Evolutionary conservation across 2,329 filamentous ascomycete species (phyloP).

Genomic region (Hirsutella rhossiliensis): DNA sequence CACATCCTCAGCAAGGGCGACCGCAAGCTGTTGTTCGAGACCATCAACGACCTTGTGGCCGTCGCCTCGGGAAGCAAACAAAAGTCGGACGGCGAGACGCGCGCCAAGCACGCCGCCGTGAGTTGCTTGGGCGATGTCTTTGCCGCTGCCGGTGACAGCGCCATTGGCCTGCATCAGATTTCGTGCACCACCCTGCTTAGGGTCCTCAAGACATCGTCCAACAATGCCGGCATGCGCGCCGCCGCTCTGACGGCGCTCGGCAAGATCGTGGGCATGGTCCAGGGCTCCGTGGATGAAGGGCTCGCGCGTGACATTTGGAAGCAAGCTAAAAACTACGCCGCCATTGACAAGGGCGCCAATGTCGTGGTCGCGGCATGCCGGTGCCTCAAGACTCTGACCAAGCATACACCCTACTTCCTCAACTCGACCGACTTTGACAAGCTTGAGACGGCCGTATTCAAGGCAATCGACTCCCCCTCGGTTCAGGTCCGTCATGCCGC

Average conservation of each 20-base stretch:
- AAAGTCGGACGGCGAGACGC: conserved; percentile 62
- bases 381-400: conserved; percentile 63
- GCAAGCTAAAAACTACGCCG: conserved; percentile 64
- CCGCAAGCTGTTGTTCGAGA: conserved; percentile 85
- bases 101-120: conserved; percentile 76
- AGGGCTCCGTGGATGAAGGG: conserved; percentile 67
- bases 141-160: conserved; percentile 85
- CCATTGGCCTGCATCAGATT: conserved; percentile 68
- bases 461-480: conserved; percentile 69
- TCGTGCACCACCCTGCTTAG: conserved; percentile 63
- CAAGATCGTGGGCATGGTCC: conserved; percentile 66
- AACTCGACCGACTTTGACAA: conserved; percentile 86
- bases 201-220: conserved; percentile 66
- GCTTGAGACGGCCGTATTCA: conserved; percentile 71
- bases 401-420: conserved; percentile 68
- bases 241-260: conserved; percentile 64
- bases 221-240: conserved; percentile 70
- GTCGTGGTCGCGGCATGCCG: conserved; percentile 70
- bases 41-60: conserved; percentile 73
- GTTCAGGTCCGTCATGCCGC: conserved; percentile 71
- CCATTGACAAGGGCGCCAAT: conserved; percentile 69
- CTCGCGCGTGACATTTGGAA: conserved; percentile 91
- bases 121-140: conserved; percentile 83
- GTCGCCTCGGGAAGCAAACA: conserved; percentile 64
- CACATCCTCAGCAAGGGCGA: conserved; percentile 78